Evolutionary conservation across 2,329 filamentous ascomycete genomes (phyloP), one percentile per base, ranked within the genome.

Genomic region (Botrytis squamosa): DNA sequence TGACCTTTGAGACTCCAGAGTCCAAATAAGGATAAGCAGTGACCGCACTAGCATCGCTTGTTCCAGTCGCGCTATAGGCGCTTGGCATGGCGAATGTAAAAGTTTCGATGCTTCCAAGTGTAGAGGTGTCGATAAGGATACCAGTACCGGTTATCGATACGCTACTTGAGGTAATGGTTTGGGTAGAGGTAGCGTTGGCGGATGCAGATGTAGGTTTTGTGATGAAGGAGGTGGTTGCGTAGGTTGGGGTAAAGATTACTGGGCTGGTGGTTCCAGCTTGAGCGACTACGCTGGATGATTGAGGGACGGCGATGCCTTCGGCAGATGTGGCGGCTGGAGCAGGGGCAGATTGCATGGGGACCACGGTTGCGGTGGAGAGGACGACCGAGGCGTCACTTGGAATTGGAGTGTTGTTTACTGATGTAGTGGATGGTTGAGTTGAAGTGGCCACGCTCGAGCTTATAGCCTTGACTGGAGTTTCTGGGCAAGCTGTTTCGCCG

Each of bases 31-130:
- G 55, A n/a, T 69, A 72, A 25, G 55, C 64, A 18, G 71, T 72
- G 38, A 62, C 64, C 7, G 52, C 40, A 25, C 52, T 68, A 16
- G 64, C 18, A 62, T 69, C 52, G 16, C 64, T 57, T 6, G 64
- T 72, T 12, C 71, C 64, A 4, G 71, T 59, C 1, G 71, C 52
- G 29, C 42, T 72, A 36, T 72, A 72, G 29, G 33, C 55, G 40
- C 52, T 60, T 4, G 71, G 71, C 25, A 69, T n/a, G 8, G 71
- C 64, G 38, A 69, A 72, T 44, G 55, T 72, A n/a, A 69, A 72
- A 20, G 55, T 72, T 49, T 60, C 55, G 40, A 33, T 69, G 4
- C 18, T 38, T 14, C 40, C 42, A 12, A 42, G 36, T 12, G 66
- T 68, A 33, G 66, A 36, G 3, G 64, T 72, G 16, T 69, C 71